These are phyloP conservation scores for Ramaria sp. DNA, from an alignment of 768 basidiomycete genomes.

Conservation along the genomic window DNA sequence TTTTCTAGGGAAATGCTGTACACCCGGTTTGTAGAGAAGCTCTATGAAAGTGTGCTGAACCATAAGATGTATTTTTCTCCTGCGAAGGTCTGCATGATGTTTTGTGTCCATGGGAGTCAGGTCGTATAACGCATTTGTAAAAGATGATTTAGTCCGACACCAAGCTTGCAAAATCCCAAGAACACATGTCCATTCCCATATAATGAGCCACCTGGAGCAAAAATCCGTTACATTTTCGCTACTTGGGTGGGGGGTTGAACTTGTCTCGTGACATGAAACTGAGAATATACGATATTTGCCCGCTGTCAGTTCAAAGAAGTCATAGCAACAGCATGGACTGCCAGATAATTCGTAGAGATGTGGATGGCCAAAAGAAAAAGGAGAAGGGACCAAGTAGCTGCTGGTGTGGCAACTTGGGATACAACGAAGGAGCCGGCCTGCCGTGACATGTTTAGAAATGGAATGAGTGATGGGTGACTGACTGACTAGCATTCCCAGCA, in stretches of 20 bases:
- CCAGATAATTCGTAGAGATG: slow-evolving; percentile 47
- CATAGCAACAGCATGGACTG: slow-evolving; percentile 46
- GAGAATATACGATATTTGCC: slow-evolving; percentile 39
- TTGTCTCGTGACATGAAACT: slow-evolving; percentile 21
- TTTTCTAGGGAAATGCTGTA: slow-evolving; percentile 37
- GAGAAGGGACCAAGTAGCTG: slow-evolving; percentile 40
- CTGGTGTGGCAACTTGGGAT: slow-evolving; percentile 38
- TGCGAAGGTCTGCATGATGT: slow-evolving; percentile 30
- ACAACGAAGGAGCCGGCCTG: slow-evolving; percentile 54
- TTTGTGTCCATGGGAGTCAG: slow-evolving; percentile 9
- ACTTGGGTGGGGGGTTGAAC: slow-evolving; percentile 27
- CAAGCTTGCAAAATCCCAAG: slow-evolving; percentile 40
- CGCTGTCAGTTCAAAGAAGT: slow-evolving; percentile 54
- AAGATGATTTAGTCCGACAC: slow-evolving; percentile 32
- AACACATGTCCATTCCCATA: slow-evolving; percentile 22
- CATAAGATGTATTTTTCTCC: slow-evolving; percentile 45
- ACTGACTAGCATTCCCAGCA: slow-evolving; percentile 57
- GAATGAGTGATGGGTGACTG: not conserved
- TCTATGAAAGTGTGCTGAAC: slow-evolving; percentile 22
- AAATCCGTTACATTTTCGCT: slow-evolving; percentile 33
- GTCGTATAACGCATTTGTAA: slow-evolving; percentile 13
- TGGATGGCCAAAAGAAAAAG: slow-evolving; percentile 43
- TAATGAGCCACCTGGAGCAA: slow-evolving; percentile 29
- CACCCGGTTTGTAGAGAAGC: slow-evolving; percentile 21
- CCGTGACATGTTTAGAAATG: not conserved